Evolutionary conservation across 345 rosid species (phyloP), one percentile per base, ranked within the genome.

Genomic region (Gossypium ekmanianum): DNA sequence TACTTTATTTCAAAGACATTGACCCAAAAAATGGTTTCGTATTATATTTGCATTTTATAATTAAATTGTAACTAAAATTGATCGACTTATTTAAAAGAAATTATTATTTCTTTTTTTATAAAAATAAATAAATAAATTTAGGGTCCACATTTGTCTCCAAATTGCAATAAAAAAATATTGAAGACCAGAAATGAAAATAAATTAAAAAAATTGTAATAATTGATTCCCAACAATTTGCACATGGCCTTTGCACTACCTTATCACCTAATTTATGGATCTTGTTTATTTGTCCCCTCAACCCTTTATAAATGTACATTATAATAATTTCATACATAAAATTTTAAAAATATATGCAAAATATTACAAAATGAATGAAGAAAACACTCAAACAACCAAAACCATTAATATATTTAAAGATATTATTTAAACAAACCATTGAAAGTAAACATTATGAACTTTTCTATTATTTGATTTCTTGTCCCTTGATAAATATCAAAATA

Each of bases 201-300:
- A 44, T 17, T 58, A 3, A 59, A 14, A 22, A n/a, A 66, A 50
- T 24, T 52, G 11, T 39, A 74, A 62, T 68, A 59, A 70, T 34
- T 61, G 70, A 51, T 41, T 17, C 61, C 61, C 72, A 55, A 39
- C 39, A 65, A 51, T 11, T 7, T 41, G 68, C 85, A 82, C 85
- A 76, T 85, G 87, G 62, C 20, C 48, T 54, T 26, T 64, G 75
- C 68, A 27, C 71, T 64, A 52, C 74, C 78, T 71, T 20, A 74
- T 78, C 82, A 50, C 78, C 26, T 74, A 67, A 11, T 77, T 74
- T 55, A 75, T 74, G 85, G 78, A 82, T 81, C 80, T 17, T 67
- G 55, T 72, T 27, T 76, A 4, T 50, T 74, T 76, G 71, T 66
- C 63, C 17, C 77, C 81, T 64, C 80, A 45, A 39, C 84, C 80